These are phyloP conservation scores for Alternaria alternata DNA, from an alignment of 2,329 filamentous ascomycete genomes.

Conservation along the genomic window DNA sequence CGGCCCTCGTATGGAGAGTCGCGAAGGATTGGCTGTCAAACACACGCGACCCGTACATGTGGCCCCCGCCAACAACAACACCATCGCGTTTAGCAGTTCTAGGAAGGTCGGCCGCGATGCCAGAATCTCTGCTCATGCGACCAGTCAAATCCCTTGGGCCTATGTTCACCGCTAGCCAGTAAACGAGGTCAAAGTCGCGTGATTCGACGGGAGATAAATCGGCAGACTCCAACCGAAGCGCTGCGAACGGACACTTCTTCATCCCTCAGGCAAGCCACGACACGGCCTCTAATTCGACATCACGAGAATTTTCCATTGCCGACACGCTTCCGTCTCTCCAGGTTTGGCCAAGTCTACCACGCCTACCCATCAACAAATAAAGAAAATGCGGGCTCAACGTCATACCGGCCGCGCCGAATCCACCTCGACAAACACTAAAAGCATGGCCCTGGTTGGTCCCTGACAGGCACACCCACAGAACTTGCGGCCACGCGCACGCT, in stretches of 20 bases:
- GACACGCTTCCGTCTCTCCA: neutral
- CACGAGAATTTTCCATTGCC: constrained; percentile 1
- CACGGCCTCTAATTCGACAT: constrained; percentile 1
- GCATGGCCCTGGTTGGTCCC: constrained; percentile 8
- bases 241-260: neutral
- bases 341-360: constrained; percentile 2
- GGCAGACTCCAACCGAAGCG: constrained; percentile 10
- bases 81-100: constrained; percentile 2
- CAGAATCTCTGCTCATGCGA: constrained; percentile 12
- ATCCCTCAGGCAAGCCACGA: neutral
- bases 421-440: neutral
- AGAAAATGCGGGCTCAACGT: constrained; percentile 9
- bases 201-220: constrained; percentile 10
- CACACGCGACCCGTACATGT: neutral
- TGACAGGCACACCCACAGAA: constrained; percentile 10
- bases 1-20: neutral
- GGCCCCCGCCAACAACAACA: constrained; percentile 1
- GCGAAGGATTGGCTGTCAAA: constrained; percentile 1
- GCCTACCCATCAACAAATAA: constrained; percentile 3
- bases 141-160: constrained; percentile 1
- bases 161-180: constrained; percentile 4
- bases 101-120: constrained; percentile 11
- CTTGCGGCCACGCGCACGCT: constrained; percentile 5
- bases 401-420: constrained; percentile 5
- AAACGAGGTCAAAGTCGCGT: constrained; percentile 2